Evolutionary conservation across 2,329 filamentous ascomycete genomes (phyloP), one percentile per base, ranked within the genome.

Genomic region (Colletotrichum filicis): DNA sequence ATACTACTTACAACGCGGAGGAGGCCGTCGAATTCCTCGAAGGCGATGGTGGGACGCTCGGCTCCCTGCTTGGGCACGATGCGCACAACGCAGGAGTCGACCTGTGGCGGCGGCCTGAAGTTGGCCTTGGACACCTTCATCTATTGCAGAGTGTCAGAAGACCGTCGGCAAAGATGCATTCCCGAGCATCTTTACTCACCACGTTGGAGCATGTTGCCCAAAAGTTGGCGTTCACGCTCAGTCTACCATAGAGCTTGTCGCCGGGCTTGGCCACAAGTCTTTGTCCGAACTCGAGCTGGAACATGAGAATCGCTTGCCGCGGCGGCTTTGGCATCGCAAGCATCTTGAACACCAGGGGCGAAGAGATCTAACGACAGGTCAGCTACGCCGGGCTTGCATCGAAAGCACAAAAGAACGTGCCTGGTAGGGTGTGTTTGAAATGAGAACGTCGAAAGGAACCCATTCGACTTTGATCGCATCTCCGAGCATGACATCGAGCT

Each of bases 21-120:
- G 80, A 98, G 87, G 11, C 96, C 95, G 80, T 98, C 96, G 92
- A 95, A 98, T 82, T 98, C 97, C 66, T 97, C 95, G 83, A 96
- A 98, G 80, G 92, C 94, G 75, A 98, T 95, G 77, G 95, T 92
- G 66, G 96, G 96, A 49, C 95, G 87, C 76, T 92, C 90, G 60
- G 84, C 86, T 12, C 95, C 95, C 49, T 90, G 88, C 85, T 98
- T 97, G 26, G 95, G 95, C 80, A 96, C 94, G 76, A 98, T 93
- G 73, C 95, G 90, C 60, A 98, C 95, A 7, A 98, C 95, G 71
- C 93, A 95, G 8, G 92, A 94, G 83, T 99, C 97, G 71, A 99
- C 97, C 79, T 95, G 91, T 9, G 97, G 97, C 1, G 97, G 96
- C 0, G 97, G 97, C 74, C 94, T 95, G 89, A 98, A 99, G 85